A percentile compares a stretch with the other conserved stretches of the same genome.
phyloP scores from a whole-genome alignment of 2,329 filamentous ascomycete species.

The Cytospora piceicola region DNA sequence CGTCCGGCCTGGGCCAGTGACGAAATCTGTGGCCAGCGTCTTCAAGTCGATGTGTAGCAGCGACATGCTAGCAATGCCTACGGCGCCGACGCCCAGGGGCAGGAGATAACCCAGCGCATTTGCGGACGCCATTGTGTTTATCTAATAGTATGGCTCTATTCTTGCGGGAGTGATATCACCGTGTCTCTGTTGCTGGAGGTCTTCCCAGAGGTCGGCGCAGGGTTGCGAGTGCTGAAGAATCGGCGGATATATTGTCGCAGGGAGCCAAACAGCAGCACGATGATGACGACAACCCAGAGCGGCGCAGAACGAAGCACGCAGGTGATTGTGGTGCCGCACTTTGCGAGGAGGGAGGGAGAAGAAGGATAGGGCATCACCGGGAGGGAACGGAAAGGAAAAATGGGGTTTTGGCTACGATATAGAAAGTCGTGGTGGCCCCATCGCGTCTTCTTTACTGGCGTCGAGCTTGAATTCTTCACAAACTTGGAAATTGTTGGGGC shows the following conservation, averaged over 20 bases:
- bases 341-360: slow-evolving; percentile 39
- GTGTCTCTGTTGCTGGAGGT: neutral
- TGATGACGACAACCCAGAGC: slow-evolving; percentile 48
- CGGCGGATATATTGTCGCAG: slow-evolving; percentile 39
- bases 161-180: neutral
- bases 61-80: slow-evolving; percentile 49
- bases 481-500: neutral
- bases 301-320: slow-evolving; percentile 46
- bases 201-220: neutral
- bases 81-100: slow-evolving; percentile 46
- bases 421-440: neutral
- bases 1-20: slow-evolving; percentile 58
- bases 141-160: neutral
- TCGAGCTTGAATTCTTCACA: neutral
- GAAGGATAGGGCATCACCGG: slow-evolving; percentile 24
- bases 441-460: neutral
- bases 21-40: slow-evolving; percentile 46
- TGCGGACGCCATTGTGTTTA: slow-evolving; percentile 26
- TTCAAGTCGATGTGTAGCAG: slow-evolving; percentile 51
- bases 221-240: slow-evolving; percentile 4
- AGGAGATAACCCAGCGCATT: slow-evolving; percentile 38
- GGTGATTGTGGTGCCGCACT: slow-evolving; percentile 48
- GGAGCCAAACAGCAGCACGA: slow-evolving; percentile 42
- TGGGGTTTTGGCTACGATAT: neutral
- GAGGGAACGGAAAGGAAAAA: neutral